These are phyloP conservation scores for Xylaria longipes DNA, from an alignment of 495 filamentous ascomycete genomes.

Conservation along the genomic window DNA sequence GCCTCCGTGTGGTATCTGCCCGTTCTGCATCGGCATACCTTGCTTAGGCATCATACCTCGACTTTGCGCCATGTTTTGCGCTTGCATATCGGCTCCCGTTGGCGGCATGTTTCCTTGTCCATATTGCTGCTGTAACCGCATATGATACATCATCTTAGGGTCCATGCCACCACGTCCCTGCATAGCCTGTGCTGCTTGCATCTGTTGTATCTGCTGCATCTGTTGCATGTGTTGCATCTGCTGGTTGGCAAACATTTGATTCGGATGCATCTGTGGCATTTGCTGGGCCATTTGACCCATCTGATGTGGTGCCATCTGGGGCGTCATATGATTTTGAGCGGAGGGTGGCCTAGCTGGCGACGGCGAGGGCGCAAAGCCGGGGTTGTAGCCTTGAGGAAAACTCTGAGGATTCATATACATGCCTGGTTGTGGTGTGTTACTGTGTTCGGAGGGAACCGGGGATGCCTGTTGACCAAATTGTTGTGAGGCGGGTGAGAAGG, in stretches of 20 bases:
- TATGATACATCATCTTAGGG: conserved; percentile 66
- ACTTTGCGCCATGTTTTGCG: conserved; percentile 51
- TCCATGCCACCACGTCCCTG: conserved; percentile 59
- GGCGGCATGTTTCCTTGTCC: conserved; percentile 63
- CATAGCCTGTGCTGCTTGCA: conserved; percentile 56
- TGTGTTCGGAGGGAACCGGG: conserved; percentile 77
- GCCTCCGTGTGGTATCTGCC: conserved; percentile 51
- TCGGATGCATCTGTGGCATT: conserved; percentile 47
- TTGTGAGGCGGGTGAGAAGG: conserved; percentile 82
- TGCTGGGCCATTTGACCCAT: conserved; percentile 52
- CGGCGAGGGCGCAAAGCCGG: conserved; percentile 58
- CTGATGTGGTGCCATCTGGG: conserved; percentile 54
- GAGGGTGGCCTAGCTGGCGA: conserved; percentile 58
- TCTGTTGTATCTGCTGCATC: conserved; percentile 50
- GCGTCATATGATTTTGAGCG: conserved; percentile 52
- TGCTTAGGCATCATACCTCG: conserved; percentile 57
- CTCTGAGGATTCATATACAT: conserved; percentile 65
- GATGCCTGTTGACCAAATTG: conserved; percentile 79
- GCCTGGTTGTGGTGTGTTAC: conserved; percentile 74
- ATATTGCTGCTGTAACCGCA: conserved; percentile 73
- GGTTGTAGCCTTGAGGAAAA: conserved; percentile 65
- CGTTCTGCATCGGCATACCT: conserved; percentile 52
- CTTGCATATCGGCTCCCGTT: conserved; percentile 46
- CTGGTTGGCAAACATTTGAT: conserved; percentile 43
- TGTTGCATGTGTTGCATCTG: conserved; percentile 49